phyloP scores from a whole-genome alignment of 257 asterid species.

The Penstemon eatonii region DNA sequence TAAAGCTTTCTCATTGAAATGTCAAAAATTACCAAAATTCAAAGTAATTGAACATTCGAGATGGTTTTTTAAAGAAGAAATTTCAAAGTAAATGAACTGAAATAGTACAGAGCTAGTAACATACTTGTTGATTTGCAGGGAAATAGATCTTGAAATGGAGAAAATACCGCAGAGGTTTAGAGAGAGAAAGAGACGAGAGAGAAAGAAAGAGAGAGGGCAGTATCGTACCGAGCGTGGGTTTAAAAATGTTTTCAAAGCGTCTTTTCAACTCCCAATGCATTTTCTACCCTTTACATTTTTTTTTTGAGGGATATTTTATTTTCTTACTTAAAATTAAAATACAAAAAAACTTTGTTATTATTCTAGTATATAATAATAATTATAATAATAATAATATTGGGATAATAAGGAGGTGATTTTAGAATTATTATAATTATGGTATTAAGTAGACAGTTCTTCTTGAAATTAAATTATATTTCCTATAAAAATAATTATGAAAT shows the following conservation, averaged over 20 bases:
- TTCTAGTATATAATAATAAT: too few species aligned
- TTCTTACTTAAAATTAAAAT: background rate
- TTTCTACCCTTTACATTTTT: background rate
- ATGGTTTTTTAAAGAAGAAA: background rate
- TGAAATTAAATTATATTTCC: too few species aligned
- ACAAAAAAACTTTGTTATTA: too few species aligned
- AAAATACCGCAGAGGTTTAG: background rate
- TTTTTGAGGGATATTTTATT: background rate
- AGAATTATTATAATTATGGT: too few species aligned
- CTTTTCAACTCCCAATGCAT: too few species aligned
- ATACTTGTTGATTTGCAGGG: too few species aligned
- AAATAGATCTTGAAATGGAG: background rate
- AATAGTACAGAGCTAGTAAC: too few species aligned
- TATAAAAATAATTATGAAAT: too few species aligned
- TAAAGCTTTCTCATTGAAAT: background rate
- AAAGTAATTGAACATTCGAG: background rate
- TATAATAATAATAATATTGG: too few species aligned
- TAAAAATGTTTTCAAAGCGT: background rate
- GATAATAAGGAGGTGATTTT: too few species aligned
- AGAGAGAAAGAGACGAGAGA: background rate
- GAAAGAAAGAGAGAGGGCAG: background rate
- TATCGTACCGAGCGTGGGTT: too few species aligned
- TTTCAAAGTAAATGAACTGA: background rate
- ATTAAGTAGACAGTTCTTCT: too few species aligned
- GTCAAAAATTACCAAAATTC: background rate